Evolutionary conservation across 2,329 filamentous ascomycete genomes (phyloP).

Genomic region (Paraconiothyrium brasiliense): DNA sequence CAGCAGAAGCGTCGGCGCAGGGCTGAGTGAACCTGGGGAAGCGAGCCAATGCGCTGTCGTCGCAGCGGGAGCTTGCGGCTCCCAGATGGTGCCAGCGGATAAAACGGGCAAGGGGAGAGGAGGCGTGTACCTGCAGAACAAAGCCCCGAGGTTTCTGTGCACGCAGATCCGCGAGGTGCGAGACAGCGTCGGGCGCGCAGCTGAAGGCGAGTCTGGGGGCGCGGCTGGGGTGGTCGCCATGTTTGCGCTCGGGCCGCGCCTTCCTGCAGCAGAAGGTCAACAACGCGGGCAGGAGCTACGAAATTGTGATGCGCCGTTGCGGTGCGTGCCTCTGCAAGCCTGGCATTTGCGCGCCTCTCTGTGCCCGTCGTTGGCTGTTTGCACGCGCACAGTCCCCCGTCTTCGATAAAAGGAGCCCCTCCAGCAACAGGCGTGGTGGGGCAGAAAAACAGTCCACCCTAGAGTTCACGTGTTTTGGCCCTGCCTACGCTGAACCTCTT

Average conservation of each 20-base stretch:
- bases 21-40: constrained; percentile 22
- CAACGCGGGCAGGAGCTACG: constrained; percentile 11
- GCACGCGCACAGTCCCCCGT: constrained; percentile 1
- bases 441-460: constrained; percentile 40
- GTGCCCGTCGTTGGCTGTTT: constrained; percentile 6
- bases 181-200: not conserved
- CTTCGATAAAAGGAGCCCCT: constrained; percentile 5
- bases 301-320: constrained; percentile 7
- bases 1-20: constrained; percentile 2
- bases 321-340: not conserved
- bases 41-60: constrained; percentile 27
- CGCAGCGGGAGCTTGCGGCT: constrained; percentile 5
- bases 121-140: constrained; percentile 14
- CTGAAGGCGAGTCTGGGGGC: not conserved
- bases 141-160: not conserved
- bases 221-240: constrained; percentile 12
- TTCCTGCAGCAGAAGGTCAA: constrained; percentile 13
- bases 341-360: not conserved
- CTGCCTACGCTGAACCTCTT: constrained; percentile 47
- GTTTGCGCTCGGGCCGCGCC: constrained; percentile 15
- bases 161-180: constrained; percentile 1
- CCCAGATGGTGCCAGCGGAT: constrained; percentile 8
- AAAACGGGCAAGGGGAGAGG: not conserved
- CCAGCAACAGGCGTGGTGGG: constrained; percentile 31
- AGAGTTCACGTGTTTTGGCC: constrained; percentile 51